Conservation (phyloP, 164 flowering plant genomes). For the Umbellularia californica region DNA sequence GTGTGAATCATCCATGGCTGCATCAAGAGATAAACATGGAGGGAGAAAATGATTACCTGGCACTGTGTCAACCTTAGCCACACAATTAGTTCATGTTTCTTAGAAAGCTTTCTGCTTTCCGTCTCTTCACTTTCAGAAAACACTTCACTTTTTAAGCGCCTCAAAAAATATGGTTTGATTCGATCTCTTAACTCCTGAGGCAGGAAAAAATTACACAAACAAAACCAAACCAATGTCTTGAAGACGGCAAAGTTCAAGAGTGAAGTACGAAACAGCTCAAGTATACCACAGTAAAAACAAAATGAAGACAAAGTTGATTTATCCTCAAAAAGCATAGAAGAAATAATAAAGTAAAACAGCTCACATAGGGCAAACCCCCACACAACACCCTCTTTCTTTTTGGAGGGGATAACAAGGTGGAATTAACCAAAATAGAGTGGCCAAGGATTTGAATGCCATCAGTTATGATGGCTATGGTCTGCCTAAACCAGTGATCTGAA, state of each 20-base stretch:
- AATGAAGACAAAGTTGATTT: background rate
- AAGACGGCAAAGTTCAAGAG: background rate
- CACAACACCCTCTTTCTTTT: background rate
- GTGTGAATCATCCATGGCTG: no score
- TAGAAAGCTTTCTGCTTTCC: constrained; percentile 50
- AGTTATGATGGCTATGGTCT: no score
- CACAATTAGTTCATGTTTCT: constrained; percentile 89
- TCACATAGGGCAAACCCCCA: no score
- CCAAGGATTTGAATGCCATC: no score
- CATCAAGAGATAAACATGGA: background rate
- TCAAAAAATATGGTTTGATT: constrained; percentile 87
- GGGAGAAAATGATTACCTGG: constrained; percentile 47
- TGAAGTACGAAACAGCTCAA: background rate
- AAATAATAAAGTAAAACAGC: background rate
- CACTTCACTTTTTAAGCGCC: constrained; percentile 90
- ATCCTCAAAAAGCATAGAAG: background rate
- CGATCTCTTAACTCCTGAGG: constrained; percentile 74
- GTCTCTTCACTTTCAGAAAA: constrained; percentile 46
- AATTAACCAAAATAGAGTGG: background rate
- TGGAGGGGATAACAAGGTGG: background rate
- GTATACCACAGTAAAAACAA: background rate
- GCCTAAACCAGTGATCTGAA: no score
- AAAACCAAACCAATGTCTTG: background rate
- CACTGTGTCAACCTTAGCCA: constrained; percentile 78
- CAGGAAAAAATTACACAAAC: background rate